These are phyloP conservation scores for Agaricus blazei DNA, from an alignment of 768 basidiomycete species.

Conservation along the genomic window DNA sequence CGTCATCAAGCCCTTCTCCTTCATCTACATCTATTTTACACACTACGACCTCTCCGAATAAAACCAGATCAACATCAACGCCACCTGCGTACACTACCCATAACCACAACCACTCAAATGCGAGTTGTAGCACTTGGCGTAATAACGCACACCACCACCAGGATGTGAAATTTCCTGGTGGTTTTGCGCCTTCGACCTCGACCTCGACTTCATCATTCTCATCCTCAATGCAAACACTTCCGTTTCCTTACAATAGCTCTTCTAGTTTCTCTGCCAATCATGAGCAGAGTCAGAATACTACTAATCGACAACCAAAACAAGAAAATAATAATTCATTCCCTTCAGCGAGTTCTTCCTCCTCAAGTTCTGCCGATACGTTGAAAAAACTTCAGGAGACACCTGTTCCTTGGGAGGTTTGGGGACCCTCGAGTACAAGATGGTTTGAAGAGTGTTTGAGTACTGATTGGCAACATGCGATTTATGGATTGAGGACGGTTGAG, in stretches of 20 bases:
- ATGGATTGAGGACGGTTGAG: conserved; percentile 46
- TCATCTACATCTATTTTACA: not conserved
- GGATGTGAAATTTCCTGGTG: no score
- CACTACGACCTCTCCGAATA: not conserved
- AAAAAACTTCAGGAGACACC: not conserved
- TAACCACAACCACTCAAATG: not conserved
- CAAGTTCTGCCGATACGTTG: no score
- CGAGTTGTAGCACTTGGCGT: no score
- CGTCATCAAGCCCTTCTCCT: not conserved
- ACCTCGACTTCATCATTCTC: not conserved
- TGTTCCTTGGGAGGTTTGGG: conserved; percentile 48
- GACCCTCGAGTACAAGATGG: conserved; percentile 48
- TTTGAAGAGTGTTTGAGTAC: conserved; percentile 44
- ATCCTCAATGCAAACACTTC: not conserved
- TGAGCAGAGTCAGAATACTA: conserved; percentile 8
- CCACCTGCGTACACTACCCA: not conserved
- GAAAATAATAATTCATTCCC: no score
- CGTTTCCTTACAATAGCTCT: not conserved
- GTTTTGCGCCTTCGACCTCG: no score
- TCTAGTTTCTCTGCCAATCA: not conserved
- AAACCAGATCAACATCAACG: not conserved
- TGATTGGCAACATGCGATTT: conserved; percentile 53
- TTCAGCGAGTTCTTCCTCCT: no score
- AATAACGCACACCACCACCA: no score
- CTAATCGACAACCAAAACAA: conserved; percentile 3